Evolutionary conservation across 257 asterid species (phyloP).

Genomic region (Scutellaria galericulata): DNA sequence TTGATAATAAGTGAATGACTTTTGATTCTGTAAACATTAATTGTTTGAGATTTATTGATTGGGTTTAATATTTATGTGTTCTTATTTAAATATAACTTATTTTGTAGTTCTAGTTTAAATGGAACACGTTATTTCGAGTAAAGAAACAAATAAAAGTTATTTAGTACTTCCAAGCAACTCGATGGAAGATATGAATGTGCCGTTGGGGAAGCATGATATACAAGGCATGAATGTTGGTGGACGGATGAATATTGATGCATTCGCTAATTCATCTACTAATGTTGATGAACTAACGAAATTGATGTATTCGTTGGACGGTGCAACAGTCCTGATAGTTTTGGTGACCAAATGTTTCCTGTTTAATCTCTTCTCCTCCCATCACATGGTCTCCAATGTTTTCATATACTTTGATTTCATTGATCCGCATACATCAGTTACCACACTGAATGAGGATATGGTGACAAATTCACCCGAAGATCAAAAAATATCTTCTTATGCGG

Average conservation of each 20-base stretch:
- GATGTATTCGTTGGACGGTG: conserved; percentile 43
- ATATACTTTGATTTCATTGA: conserved; percentile 42
- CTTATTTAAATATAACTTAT: background rate
- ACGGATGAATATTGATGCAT: conserved; percentile 52
- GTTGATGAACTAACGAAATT: too few relatives aligned
- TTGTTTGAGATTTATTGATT: too few relatives aligned
- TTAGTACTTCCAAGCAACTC: conserved; percentile 41
- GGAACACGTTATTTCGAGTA: conserved; percentile 42
- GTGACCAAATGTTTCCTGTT: conserved; percentile 50
- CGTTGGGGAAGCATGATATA: conserved; percentile 35
- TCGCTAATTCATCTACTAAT: conserved; percentile 6
- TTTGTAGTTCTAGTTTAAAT: conserved; percentile 28
- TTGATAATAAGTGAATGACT: too few relatives aligned
- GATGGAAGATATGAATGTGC: conserved; percentile 41
- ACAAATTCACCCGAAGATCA: conserved; percentile 37
- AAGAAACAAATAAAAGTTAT: conserved; percentile 33
- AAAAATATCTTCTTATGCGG: conserved; percentile 30
- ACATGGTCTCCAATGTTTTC: conserved; percentile 16
- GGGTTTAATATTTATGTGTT: too few relatives aligned
- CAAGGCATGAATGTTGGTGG: conserved; percentile 42
- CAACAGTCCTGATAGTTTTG: conserved; percentile 42
- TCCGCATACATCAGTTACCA: conserved; percentile 31
- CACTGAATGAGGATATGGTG: background rate
- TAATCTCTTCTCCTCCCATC: conserved; percentile 37
- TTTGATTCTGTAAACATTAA: too few relatives aligned